phyloP scores from a whole-genome alignment of 78 protist species.

The Guillardia theta region DNA sequence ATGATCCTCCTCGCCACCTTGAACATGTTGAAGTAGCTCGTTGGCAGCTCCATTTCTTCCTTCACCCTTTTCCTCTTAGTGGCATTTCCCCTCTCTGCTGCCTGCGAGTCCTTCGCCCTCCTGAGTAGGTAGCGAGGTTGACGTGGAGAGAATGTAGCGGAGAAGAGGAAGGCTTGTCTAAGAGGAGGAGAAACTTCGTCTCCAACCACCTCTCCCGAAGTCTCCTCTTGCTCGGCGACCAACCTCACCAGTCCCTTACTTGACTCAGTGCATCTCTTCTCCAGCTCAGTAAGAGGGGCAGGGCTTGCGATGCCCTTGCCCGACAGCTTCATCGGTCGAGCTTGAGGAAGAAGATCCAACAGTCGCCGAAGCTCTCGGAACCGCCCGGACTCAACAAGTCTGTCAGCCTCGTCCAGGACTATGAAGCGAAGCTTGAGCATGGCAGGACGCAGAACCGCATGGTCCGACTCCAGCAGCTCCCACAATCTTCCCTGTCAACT shows the following conservation, averaged over 20 bases:
- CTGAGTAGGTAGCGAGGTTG: too few relatives aligned
- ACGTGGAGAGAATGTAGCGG: too few relatives aligned
- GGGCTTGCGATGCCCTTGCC: too few relatives aligned
- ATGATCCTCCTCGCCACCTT: background rate
- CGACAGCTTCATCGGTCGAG: too few relatives aligned
- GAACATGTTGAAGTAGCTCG: background rate
- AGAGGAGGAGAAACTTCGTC: background rate
- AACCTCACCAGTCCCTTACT: too few relatives aligned
- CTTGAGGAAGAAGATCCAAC: background rate
- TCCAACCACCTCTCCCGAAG: too few relatives aligned
- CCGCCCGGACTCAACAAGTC: background rate
- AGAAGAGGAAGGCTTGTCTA: background rate
- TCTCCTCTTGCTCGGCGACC: too few relatives aligned
- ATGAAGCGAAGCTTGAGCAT: background rate
- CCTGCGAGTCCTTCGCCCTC: background rate
- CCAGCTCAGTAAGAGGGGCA: too few relatives aligned
- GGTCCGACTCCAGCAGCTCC: background rate
- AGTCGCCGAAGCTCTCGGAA: background rate
- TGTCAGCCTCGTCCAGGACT: background rate
- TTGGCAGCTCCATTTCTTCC: background rate
- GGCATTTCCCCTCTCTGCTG: background rate
- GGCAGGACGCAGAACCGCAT: background rate
- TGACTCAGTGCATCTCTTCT: too few relatives aligned
- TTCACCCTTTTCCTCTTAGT: background rate
- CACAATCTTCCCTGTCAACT: slow-evolving; percentile 84